A percentile compares a stretch with the other conserved stretches of the same genome.
phyloP scores from a whole-genome alignment of 2,329 filamentous ascomycete genomes.

The Fusarium beomiforme region DNA sequence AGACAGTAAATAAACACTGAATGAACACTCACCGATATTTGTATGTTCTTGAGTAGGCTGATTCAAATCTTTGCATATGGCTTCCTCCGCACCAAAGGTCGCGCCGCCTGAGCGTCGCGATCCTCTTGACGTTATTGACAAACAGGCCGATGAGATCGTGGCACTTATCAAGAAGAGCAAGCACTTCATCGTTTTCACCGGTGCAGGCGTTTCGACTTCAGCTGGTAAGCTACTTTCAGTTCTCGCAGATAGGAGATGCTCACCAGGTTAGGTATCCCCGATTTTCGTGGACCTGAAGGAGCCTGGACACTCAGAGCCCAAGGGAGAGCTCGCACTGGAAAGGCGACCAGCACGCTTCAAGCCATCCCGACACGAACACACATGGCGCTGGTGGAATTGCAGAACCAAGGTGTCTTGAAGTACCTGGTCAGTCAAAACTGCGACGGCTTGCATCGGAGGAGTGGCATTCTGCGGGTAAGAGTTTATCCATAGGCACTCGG shows the following conservation, averaged over 20 bases:
- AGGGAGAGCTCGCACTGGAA: slow-evolving; percentile 47
- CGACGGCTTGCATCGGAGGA: slow-evolving; percentile 56
- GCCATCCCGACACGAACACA: slow-evolving; percentile 57
- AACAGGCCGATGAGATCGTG: slow-evolving; percentile 51
- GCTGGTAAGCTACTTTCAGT: slow-evolving; percentile 45
- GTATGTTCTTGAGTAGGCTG: rapidly evolving
- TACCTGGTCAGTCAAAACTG: slow-evolving; percentile 55
- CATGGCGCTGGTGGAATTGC: slow-evolving; percentile 58
- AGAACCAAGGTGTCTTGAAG: slow-evolving; percentile 53
- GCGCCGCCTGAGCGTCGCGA: slow-evolving; percentile 28
- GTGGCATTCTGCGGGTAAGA: slow-evolving; percentile 56
- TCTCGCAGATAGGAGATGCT: rapidly evolving
- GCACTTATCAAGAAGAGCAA: slow-evolving; percentile 53
- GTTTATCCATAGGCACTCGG: rapidly evolving
- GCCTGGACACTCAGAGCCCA: slow-evolving; percentile 57
- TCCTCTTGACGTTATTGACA: slow-evolving; percentile 22
- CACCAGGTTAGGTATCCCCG: slow-evolving; percentile 52
- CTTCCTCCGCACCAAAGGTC: slow-evolving; percentile 20
- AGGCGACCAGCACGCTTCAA: slow-evolving; percentile 51
- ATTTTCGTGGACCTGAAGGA: slow-evolving; percentile 59
- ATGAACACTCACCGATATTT: too few species aligned
- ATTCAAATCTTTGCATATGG: neutral
- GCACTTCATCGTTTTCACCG: slow-evolving; percentile 59
- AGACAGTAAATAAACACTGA: neutral
- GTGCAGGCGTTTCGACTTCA: slow-evolving; percentile 58